Evolutionary conservation across 768 basidiomycete genomes (phyloP), one percentile per base, ranked within the genome.

Genomic region (Strobilomyces confusus): DNA sequence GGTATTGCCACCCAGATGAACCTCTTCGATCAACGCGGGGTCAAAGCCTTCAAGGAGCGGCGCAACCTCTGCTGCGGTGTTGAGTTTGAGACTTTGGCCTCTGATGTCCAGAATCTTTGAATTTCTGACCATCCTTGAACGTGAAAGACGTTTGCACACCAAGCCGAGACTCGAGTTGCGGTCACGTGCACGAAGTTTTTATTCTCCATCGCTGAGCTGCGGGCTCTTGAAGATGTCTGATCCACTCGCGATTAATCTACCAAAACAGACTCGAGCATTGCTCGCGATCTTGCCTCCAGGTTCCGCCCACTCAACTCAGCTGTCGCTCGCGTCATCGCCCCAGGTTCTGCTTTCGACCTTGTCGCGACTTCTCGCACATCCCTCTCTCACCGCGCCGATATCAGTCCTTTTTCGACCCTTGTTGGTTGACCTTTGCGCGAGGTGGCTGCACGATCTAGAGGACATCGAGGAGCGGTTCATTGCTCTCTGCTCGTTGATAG

Each of bases 1-100:
- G 19, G 93, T 95, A 72, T 98, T 98, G 20, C 93, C 95, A 44
- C 93, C 90, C 48, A 99, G 77, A 64, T 94, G 88, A 56, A 98
- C 84, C 74, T 95, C 93, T 69, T 94, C 87, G 59, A 93, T 76
- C 58, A 72, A 65, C 4, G 75, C 69, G 9, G 87, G 84, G 66
- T 88, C 83, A 44, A 87, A 75, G 49, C 80, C 78, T 23, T 73
- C 70, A 20, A 98, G 73, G 61, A 84, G 80, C 1, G 90, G 88
- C 58, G 84, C 80, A 50, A 95, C 82, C 56, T 95, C 90, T 0
- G 75, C 81, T 13, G 79, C 75, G 15, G 83, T 80, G 63, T 94
- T 77, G 52, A 97, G 85, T 69, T 93, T 95, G 47, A 95, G 79
- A 49, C 59, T 48, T 54, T 58, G 55, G 9, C 61, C 68, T 49